These are phyloP conservation scores for Hippophae rhamnoides DNA, from an alignment of 306 rosid genomes.

Conservation along the genomic window DNA sequence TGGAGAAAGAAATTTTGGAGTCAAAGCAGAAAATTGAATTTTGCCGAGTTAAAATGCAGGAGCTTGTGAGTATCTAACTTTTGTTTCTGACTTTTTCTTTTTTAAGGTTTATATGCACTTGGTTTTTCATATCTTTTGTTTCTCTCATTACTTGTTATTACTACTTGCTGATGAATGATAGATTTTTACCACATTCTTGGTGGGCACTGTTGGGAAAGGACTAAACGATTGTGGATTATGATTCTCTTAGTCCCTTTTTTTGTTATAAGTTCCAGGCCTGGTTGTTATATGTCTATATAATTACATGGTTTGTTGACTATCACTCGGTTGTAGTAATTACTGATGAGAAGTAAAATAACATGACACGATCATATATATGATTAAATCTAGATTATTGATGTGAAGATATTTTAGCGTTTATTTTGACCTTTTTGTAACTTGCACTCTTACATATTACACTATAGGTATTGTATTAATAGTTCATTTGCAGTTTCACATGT, in stretches of 20 bases:
- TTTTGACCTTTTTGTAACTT: conserved; percentile 4
- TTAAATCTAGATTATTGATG: neutral
- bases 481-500: neutral
- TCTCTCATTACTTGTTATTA: conserved; percentile 9
- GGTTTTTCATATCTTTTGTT: neutral
- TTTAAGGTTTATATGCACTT: conserved; percentile 5
- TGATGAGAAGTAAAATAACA: no score
- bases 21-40: conserved; percentile 75
- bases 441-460: neutral
- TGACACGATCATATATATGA: no score
- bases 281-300: no score
- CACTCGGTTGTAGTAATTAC: no score
- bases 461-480: neutral
- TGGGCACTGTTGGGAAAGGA: neutral
- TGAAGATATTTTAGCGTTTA: neutral
- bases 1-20: conserved; percentile 80
- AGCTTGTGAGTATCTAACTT: conserved; percentile 56
- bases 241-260: conserved; percentile 4
- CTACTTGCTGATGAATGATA: conserved; percentile 8
- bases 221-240: conserved; percentile 15
- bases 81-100: conserved; percentile 15
- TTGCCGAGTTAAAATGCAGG: conserved; percentile 84
- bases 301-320: no score
- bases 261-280: no score
- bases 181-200: neutral